These are phyloP conservation scores for Pyrus communis DNA, from an alignment of 306 rosid species.

Conservation along the genomic window DNA sequence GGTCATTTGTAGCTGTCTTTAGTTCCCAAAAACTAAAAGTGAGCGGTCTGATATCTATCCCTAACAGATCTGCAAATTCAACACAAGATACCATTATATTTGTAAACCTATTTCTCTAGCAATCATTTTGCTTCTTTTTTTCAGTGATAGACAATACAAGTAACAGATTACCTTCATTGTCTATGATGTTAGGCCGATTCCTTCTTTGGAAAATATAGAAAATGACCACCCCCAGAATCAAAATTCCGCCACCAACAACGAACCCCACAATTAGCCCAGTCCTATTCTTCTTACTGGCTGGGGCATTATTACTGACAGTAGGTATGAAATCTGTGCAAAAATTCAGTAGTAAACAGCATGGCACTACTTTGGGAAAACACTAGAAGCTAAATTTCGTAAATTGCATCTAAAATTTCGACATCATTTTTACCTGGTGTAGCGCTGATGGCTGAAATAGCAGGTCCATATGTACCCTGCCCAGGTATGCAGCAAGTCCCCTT, in stretches of 20 bases:
- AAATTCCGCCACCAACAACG: slow-evolving; percentile 49
- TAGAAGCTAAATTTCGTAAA: slow-evolving; percentile 1
- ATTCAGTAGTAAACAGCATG: slow-evolving; percentile 9
- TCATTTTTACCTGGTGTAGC: slow-evolving; percentile 58
- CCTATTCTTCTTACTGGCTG: slow-evolving; percentile 32
- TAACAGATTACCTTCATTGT: slow-evolving; percentile 43
- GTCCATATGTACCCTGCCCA: slow-evolving; percentile 55
- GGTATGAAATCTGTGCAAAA: slow-evolving; percentile 52
- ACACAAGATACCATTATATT: not conserved
- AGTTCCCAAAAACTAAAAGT: slow-evolving; percentile 62
- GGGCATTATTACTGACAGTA: slow-evolving; percentile 44
- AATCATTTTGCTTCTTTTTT: not conserved
- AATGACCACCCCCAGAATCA: slow-evolving; percentile 26
- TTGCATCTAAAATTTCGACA: not conserved
- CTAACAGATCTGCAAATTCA: slow-evolving; percentile 49
- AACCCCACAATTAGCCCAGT: slow-evolving; percentile 55
- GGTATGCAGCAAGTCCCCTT: slow-evolving; percentile 84
- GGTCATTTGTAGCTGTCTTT: slow-evolving; percentile 59
- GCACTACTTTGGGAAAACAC: not conserved
- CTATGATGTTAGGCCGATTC: slow-evolving; percentile 14
- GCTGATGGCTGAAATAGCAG: slow-evolving; percentile 67
- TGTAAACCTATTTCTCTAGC: not conserved
- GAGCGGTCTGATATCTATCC: slow-evolving; percentile 58
- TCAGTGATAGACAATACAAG: not conserved
- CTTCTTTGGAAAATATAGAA: slow-evolving; percentile 37